Evolutionary conservation across 306 rosid species (phyloP).

Genomic region (Datisca glomerata): DNA sequence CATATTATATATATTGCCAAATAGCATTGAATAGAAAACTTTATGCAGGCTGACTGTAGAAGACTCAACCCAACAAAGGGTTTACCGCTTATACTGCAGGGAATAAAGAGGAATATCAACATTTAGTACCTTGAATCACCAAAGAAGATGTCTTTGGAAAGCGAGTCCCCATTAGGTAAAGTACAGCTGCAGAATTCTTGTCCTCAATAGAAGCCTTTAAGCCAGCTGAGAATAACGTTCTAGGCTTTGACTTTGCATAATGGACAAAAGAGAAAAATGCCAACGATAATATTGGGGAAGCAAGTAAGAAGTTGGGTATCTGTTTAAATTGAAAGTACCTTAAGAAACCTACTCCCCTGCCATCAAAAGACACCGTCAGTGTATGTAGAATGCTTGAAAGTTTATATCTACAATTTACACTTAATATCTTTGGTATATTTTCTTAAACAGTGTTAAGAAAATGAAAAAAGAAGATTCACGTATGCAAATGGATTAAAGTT

Average conservation of each 20-base stretch:
- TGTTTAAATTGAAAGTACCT: conserved; percentile 70
- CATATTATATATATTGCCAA: conserved; percentile 1
- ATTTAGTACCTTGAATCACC: conserved; percentile 30
- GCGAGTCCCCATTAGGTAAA: conserved; percentile 18
- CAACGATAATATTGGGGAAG: conserved; percentile 69
- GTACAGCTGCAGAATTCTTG: conserved; percentile 33
- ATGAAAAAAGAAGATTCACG: too few relatives aligned
- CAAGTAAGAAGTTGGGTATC: conserved; percentile 85
- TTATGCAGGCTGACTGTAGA: too few relatives aligned
- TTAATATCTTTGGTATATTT: too few relatives aligned
- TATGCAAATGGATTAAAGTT: too few relatives aligned
- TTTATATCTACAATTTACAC: too few relatives aligned
- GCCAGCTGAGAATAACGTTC: conserved; percentile 55
- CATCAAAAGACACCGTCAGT: conserved; percentile 20
- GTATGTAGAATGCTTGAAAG: conserved; percentile 5
- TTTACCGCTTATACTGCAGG: neutral
- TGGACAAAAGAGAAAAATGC: conserved; percentile 55
- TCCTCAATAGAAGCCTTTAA: conserved; percentile 44
- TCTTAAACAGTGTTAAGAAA: too few relatives aligned
- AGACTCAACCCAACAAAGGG: neutral
- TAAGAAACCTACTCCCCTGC: conserved; percentile 93
- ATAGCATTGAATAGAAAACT: neutral
- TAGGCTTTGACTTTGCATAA: conserved; percentile 68
- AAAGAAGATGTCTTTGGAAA: conserved; percentile 25
- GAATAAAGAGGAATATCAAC: neutral